Evolutionary conservation across 495 filamentous ascomycete genomes (phyloP).

Genomic region (Acidiella bohemica): DNA sequence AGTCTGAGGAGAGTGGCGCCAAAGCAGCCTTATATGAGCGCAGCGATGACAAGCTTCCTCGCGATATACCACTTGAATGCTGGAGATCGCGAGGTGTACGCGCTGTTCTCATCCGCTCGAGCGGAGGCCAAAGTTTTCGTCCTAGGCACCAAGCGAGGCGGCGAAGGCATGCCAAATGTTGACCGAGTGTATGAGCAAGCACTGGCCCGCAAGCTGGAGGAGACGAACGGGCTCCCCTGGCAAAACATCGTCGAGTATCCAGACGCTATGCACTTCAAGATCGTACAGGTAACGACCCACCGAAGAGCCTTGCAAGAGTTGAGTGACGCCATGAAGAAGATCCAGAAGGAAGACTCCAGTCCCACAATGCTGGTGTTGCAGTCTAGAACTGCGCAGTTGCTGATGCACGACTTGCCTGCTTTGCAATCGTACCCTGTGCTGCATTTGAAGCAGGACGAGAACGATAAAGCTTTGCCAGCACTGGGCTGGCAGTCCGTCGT

Average conservation of each 20-base stretch:
- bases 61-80: constrained; percentile 86
- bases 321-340: constrained; percentile 70
- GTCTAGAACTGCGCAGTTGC: constrained; percentile 64
- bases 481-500: constrained; percentile 90
- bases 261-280: constrained; percentile 73
- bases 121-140: constrained; percentile 75
- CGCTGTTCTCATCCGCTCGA: constrained; percentile 71
- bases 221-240: constrained; percentile 52
- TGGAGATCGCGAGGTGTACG: constrained; percentile 86
- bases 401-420: constrained; percentile 74
- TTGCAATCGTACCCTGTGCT: constrained; percentile 76
- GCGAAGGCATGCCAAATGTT: constrained; percentile 76
- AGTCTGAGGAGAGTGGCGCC: constrained; percentile 52
- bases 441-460: constrained; percentile 62
- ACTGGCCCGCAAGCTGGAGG: constrained; percentile 48
- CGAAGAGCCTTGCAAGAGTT: constrained; percentile 80
- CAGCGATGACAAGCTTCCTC: constrained; percentile 57
- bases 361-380: constrained; percentile 79
- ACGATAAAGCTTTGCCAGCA: constrained; percentile 76
- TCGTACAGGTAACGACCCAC: constrained; percentile 71
- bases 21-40: constrained; percentile 56
- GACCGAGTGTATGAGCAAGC: constrained; percentile 81
- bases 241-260: constrained; percentile 76
- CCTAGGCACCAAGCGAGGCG: constrained; percentile 59
- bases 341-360: constrained; percentile 66